Evolutionary conservation across 208 protist genomes (phyloP), one percentile per base, ranked within the genome.

Genomic region (Trypanosoma platydactyli): DNA sequence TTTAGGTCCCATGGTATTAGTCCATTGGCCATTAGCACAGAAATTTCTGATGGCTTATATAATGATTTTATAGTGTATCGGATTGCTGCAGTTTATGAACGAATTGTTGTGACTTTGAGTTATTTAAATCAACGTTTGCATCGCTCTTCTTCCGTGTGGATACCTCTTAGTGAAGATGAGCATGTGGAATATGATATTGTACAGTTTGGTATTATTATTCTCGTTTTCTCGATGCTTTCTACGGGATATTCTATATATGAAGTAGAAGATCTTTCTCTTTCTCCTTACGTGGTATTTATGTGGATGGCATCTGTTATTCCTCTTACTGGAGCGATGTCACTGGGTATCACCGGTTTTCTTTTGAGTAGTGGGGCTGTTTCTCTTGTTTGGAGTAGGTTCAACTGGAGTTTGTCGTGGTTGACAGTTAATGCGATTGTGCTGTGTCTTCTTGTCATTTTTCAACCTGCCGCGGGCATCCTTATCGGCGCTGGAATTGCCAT

Each of bases 91-190:
- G 15, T 66, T 22, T 54, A 59, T 42, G 45, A 79, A 18, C 35
- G 74, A 38, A 50, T 81, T 33, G 73, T 91, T 41, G 56, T 76
- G 25, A 80, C 81, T 5, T 56, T 91, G n/a, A 88, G 77, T 33
- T 81, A 82, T 6, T 57, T 91, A 41, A 79, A 91, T 52, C 81
- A 91, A 57, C 76, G 80, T 22, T 84, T 88, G 25, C 81, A 88
- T 73, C 84, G 88, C 68, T 83, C 84, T 60, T 84, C 71, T 12
- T 91, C 78, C 64, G 80, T 85, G 49, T 91, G 79, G 77, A 59
- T 88, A 25, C 77, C 79, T 16, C 46, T 86, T 30, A 74, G 72
- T 64, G 38, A 52, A 9, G 60, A 27, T 18, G 29, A 49, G 27
- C 88, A 86, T 52, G 73, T 91, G 20, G 70, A 79, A 64, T 88